Conservation (phyloP, 768 basidiomycete species). For the Boletus patriciae region DNA sequence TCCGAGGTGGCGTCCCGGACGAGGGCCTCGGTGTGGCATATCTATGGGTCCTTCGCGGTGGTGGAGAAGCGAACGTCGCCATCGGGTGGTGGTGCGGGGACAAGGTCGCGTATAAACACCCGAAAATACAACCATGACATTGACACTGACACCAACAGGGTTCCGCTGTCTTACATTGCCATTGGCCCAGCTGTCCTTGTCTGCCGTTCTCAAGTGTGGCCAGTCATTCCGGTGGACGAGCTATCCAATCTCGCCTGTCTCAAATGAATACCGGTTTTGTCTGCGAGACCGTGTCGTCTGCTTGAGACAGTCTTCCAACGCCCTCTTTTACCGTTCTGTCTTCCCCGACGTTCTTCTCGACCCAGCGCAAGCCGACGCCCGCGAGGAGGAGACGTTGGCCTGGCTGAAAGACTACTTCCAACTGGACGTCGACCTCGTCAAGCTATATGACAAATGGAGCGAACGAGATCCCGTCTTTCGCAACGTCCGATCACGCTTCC, state of each 20-base stretch:
- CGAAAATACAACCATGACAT: constrained; percentile 14
- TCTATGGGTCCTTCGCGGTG: constrained; percentile 51
- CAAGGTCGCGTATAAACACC: constrained; percentile 8
- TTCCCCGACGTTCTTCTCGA: constrained; percentile 50
- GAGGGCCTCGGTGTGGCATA: constrained; percentile 28
- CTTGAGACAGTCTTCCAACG: constrained; percentile 65
- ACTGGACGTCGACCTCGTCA: constrained; percentile 67
- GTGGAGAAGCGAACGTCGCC: constrained; percentile 61
- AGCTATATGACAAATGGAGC: constrained; percentile 78
- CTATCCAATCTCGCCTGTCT: constrained; percentile 30
- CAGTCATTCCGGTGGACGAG: constrained; percentile 85
- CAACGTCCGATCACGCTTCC: constrained; percentile 57
- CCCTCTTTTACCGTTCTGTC: constrained; percentile 68
- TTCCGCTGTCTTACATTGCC: constrained; percentile 64
- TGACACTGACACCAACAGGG: constrained; percentile 28
- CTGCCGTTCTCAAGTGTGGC: constrained; percentile 77
- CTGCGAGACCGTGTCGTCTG: constrained; percentile 82
- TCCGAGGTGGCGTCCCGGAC: constrained; percentile 28
- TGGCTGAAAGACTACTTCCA: constrained; percentile 92
- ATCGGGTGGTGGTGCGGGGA: constrained; percentile 15
- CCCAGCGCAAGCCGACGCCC: constrained; percentile 30
- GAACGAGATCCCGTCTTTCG: constrained; percentile 73
- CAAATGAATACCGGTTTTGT: constrained; percentile 78
- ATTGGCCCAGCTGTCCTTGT: constrained; percentile 70
- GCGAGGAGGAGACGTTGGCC: constrained; percentile 62